Percentiles rank a stretch among this genome's conserved stretches.
Evolutionary conservation across 495 filamentous ascomycete genomes (phyloP).

Genomic region (Xylaria telfairii): DNA sequence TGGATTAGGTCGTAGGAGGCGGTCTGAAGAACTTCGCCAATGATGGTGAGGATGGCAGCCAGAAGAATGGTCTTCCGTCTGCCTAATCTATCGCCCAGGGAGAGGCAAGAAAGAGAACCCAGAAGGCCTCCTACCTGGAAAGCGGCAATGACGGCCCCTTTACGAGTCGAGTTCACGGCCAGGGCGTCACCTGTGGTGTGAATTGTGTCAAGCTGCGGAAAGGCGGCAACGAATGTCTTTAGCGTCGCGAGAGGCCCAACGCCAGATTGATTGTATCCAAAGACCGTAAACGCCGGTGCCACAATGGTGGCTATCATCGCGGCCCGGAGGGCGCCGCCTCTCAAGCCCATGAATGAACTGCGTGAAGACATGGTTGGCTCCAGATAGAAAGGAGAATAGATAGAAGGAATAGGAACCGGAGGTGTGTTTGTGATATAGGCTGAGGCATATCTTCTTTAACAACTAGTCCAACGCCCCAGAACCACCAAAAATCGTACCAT

Average conservation of each 20-base stretch:
- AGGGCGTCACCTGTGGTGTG: conserved; percentile 47
- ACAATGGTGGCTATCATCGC: conserved; percentile 39
- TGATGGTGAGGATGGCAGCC: conserved; percentile 33
- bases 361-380: background rate
- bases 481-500: background rate
- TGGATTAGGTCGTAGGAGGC: conserved; percentile 47
- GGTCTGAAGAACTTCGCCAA: conserved; percentile 42
- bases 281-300: conserved; percentile 55
- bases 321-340: conserved; percentile 31
- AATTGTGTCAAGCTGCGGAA: conserved; percentile 61
- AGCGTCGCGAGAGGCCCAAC: conserved; percentile 52
- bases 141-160: conserved; percentile 46
- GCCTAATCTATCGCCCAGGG: conserved; percentile 56
- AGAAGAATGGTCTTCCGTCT: conserved; percentile 56
- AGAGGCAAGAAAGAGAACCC: conserved; percentile 56
- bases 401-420: background rate
- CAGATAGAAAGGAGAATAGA: background rate
- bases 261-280: conserved; percentile 61
- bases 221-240: conserved; percentile 49
- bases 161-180: conserved; percentile 43
- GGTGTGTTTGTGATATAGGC: background rate
- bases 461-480: background rate
- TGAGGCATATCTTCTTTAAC: background rate
- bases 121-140: conserved; percentile 54
- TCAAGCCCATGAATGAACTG: conserved; percentile 25